Evolutionary conservation across 1,284 basidiomycete genomes (phyloP).

Genomic region (Sanguinoderma infundibulare): DNA sequence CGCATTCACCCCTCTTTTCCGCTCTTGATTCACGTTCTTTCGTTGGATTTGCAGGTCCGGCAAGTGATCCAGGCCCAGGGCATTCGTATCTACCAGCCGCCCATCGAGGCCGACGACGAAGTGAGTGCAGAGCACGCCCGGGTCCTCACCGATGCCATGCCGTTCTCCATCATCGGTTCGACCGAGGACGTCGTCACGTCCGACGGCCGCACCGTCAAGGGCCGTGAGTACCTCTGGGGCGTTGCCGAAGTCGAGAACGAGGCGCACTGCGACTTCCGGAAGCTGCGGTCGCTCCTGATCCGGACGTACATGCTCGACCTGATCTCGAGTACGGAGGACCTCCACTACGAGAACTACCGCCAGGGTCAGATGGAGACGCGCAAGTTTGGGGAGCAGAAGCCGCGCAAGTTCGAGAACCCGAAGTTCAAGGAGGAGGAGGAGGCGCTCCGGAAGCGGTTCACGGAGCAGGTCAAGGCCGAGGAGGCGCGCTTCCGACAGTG

Average conservation of each 20-base stretch:
- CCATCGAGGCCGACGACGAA: slow-evolving; percentile 92
- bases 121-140: slow-evolving; percentile 88
- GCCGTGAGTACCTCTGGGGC: slow-evolving; percentile 99
- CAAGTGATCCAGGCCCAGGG: slow-evolving; percentile 91
- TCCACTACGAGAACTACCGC: slow-evolving; percentile 98
- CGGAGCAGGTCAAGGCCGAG: slow-evolving; percentile 99
- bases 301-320: slow-evolving; percentile 99
- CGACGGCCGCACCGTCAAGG: slow-evolving; percentile 95
- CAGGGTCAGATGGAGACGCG: slow-evolving; percentile 99
- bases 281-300: slow-evolving; percentile 94
- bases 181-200: slow-evolving; percentile 92
- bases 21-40: slow-evolving; percentile 2
- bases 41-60: slow-evolving; percentile 65
- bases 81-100: slow-evolving; percentile 95
- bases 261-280: slow-evolving; percentile 99
- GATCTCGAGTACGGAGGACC: slow-evolving; percentile 94
- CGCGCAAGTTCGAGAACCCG: slow-evolving; percentile 99
- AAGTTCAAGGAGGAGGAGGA: slow-evolving; percentile 99
- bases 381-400: slow-evolving; percentile 98
- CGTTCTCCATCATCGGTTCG: slow-evolving; percentile 98
- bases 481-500: slow-evolving; percentile 98
- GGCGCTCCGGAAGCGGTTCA: slow-evolving; percentile 94
- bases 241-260: slow-evolving; percentile 99
- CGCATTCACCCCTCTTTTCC: slow-evolving; percentile 4
- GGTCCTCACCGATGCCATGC: slow-evolving; percentile 88